phyloP scores from a whole-genome alignment of 2,329 filamentous ascomycete genomes.

The Monosporascus sp. region DNA sequence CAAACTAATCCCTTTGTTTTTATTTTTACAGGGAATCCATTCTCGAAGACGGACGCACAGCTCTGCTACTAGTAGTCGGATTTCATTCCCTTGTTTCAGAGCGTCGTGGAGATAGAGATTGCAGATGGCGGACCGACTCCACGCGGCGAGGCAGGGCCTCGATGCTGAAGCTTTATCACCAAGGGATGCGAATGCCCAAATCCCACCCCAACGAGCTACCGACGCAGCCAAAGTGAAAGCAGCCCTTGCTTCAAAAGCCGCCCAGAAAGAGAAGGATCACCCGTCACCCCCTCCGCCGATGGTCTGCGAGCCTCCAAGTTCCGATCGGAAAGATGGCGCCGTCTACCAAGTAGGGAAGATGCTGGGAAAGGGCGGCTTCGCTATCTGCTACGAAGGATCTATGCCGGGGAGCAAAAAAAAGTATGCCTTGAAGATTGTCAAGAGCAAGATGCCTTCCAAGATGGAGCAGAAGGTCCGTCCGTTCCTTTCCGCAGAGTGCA shows the following conservation, averaged over 20 bases:
- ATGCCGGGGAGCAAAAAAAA: constrained; percentile 60
- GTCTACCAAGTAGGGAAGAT: constrained; percentile 70
- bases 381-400: constrained; percentile 72
- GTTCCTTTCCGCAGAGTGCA: neutral
- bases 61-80: constrained; percentile 5
- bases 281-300: constrained; percentile 58
- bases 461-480: constrained; percentile 72
- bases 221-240: constrained; percentile 46
- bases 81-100: constrained; percentile 5
- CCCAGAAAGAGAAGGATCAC: constrained; percentile 57
- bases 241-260: constrained; percentile 28
- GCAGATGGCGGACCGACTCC: constrained; percentile 42
- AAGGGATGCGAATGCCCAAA: constrained; percentile 58
- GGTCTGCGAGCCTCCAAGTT: constrained; percentile 58
- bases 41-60: constrained; percentile 1
- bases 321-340: constrained; percentile 63
- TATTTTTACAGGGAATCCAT: neutral
- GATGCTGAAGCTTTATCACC: constrained; percentile 61
- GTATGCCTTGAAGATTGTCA: constrained; percentile 78
- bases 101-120: constrained; percentile 4
- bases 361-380: constrained; percentile 77
- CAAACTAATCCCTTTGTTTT: neutral
- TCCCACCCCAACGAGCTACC: constrained; percentile 29
- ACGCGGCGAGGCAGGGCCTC: constrained; percentile 43
- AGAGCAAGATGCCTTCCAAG: constrained; percentile 74